Conservation (phyloP, 1,284 basidiomycete genomes). For the Cutaneotrichosporon dermatis region DNA sequence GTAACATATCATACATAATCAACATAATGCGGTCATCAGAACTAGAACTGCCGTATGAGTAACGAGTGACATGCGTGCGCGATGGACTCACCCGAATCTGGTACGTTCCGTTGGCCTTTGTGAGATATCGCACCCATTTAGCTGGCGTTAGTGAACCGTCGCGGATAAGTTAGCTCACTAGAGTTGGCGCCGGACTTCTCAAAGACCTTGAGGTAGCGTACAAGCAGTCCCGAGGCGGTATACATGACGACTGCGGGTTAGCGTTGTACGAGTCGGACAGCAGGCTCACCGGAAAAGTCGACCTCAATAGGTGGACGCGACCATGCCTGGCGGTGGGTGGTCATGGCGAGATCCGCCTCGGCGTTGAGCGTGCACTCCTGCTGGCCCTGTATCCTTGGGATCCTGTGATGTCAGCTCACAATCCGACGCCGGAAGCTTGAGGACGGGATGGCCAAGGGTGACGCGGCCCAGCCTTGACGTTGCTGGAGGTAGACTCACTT, state of each 20-base stretch:
- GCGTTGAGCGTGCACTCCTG: constrained; percentile 83
- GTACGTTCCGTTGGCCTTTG: constrained; percentile 45
- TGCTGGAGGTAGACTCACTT: constrained; percentile 61
- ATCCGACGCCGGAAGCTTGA: too few species aligned
- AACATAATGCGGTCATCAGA: not conserved
- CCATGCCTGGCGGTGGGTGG: constrained; percentile 90
- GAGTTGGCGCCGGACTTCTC: constrained; percentile 68
- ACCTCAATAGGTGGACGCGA: constrained; percentile 94
- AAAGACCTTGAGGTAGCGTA: constrained; percentile 96
- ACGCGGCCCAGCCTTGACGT: too few species aligned
- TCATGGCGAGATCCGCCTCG: constrained; percentile 75
- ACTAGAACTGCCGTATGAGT: not conserved
- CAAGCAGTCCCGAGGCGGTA: constrained; percentile 89
- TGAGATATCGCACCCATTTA: constrained; percentile 68
- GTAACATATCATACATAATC: not conserved
- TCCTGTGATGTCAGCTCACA: constrained; percentile 53
- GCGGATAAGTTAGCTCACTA: not conserved
- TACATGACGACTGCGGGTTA: constrained; percentile 85
- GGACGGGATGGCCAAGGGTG: too few species aligned
- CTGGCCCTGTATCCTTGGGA: constrained; percentile 86
- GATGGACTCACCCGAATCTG: constrained; percentile 38
- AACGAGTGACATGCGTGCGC: not conserved
- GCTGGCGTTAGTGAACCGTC: constrained; percentile 51
- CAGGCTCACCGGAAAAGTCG: constrained; percentile 62
- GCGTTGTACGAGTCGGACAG: too few species aligned